phyloP scores from a whole-genome alignment of 257 asterid genomes.

The Ligustrum vulgare region DNA sequence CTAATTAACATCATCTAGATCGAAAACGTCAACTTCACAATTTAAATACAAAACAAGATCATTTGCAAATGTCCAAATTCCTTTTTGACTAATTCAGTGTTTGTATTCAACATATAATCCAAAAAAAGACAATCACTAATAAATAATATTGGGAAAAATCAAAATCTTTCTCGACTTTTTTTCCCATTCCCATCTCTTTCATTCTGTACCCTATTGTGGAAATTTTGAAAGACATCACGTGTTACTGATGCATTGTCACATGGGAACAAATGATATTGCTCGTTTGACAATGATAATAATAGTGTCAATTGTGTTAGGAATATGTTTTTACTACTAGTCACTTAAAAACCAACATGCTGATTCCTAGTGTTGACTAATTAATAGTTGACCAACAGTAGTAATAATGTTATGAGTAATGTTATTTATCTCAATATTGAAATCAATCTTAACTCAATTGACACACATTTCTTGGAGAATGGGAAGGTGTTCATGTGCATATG shows the following conservation, averaged over 20 bases:
- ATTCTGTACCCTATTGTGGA: neutral
- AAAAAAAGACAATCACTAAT: neutral
- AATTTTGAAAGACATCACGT: neutral
- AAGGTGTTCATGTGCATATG: no score
- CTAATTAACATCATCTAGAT: neutral
- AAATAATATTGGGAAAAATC: neutral
- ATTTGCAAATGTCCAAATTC: neutral
- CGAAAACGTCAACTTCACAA: neutral
- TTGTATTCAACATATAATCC: neutral
- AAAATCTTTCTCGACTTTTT: neutral
- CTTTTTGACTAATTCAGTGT: neutral
- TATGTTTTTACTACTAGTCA: no score
- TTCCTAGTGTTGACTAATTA: no score
- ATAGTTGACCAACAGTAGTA: no score
- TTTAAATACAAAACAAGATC: neutral
- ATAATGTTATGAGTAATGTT: no score
- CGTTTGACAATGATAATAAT: no score
- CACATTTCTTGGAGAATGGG: no score
- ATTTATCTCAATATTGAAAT: no score
- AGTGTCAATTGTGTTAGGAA: no score
- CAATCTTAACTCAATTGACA: no score
- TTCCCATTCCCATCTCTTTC: neutral
- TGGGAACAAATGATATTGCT: neutral
- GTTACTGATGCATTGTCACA: neutral
- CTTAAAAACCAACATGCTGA: no score